Base-by-base conservation (phyloP, 2,329 filamentous ascomycete species). In the Ophidiomyces ophidiicola region DNA sequence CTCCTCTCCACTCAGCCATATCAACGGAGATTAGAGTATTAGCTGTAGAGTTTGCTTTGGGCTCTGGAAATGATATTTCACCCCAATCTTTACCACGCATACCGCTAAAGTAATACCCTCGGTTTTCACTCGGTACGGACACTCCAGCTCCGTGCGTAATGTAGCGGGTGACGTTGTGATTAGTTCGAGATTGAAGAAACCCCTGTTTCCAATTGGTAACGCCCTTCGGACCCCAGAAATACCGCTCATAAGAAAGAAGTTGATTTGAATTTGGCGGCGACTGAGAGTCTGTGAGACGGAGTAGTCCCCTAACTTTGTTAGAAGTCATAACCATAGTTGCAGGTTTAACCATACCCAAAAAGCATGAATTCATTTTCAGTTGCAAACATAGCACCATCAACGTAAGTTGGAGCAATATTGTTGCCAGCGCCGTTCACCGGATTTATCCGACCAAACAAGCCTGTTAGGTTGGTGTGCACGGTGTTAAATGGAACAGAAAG, bases 51-150 rank as follows among this genome's bases (percentile, higher is more conserved):
- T 61, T 61, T 0, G 55, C 50, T 20, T 67, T 61, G 4, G n/a
- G 10, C 1, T 43, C 37, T 5, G 52, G 37, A 6, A 52, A 50
- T 41, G 63, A 66, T 30, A 82, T 69, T 0, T 64, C 58, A 0
- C 73, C 74, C 49, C 61, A 67, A 8, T 57, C 56, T 0, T 63
- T 55, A 0, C 73, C 67, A 10, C 63, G 69, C 55, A 79, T 60
- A 0, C 80, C 80, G 0, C 75, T 73, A 46, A 84, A 81, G 48
- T 83, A 83, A 63, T 75, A 84, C 0, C 76, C 78, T 47, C 76
- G 68, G 46, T 82, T 78, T 55, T 84, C 80, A 0, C 78, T 82
- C 0, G 79, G 78, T 0, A 72, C 75, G 30, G 66, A 81, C 7
- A 68, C 76, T 0, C 68, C 70, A 1, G 71, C 80, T 12, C 80